Evolutionary conservation across 1,284 basidiomycete species (phyloP).

Genomic region (Pseudozyma sp.): DNA sequence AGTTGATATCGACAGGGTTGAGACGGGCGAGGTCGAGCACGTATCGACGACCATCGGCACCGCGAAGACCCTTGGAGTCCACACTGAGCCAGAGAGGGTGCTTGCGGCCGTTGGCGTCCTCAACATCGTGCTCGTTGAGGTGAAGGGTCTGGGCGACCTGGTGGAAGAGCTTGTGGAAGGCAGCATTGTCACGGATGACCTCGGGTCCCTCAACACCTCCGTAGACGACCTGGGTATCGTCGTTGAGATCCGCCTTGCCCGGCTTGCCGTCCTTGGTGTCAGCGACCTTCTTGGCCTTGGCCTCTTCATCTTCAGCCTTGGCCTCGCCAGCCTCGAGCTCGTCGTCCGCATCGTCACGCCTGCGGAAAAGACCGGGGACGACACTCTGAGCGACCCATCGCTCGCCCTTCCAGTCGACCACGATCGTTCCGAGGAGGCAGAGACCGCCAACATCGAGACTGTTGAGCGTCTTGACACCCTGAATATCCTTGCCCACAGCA

Average conservation of each 20-base stretch:
- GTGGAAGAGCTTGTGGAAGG: conserved; percentile 73
- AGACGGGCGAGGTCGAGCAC: conserved; percentile 73
- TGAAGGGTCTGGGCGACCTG: conserved; percentile 72
- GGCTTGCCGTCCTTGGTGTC: conserved; percentile 83
- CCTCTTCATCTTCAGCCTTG: conserved; percentile 36
- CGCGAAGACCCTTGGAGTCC: conserved; percentile 74
- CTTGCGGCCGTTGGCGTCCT: conserved; percentile 70
- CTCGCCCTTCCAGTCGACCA: conserved; percentile 74
- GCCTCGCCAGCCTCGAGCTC: conserved; percentile 46
- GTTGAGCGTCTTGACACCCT: conserved; percentile 73
- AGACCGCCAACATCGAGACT: conserved; percentile 72
- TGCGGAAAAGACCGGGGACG: conserved; percentile 74
- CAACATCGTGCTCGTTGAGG: conserved; percentile 73
- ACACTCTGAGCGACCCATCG: conserved; percentile 75
- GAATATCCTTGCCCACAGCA: conserved; percentile 74
- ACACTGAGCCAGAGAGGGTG: conserved; percentile 73
- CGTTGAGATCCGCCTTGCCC: conserved; percentile 66
- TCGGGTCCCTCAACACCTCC: conserved; percentile 73
- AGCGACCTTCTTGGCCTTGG: conserved; percentile 69
- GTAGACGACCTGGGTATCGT: conserved; percentile 71
- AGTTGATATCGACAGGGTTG: conserved; percentile 73
- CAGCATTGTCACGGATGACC: conserved; percentile 69
- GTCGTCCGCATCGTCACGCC: conserved; percentile 61
- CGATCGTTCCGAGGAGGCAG: conserved; percentile 70
- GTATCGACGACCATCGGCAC: conserved; percentile 74